Evolutionary conservation across 495 filamentous ascomycete genomes (phyloP).

Genomic region (Tuber brumale): DNA sequence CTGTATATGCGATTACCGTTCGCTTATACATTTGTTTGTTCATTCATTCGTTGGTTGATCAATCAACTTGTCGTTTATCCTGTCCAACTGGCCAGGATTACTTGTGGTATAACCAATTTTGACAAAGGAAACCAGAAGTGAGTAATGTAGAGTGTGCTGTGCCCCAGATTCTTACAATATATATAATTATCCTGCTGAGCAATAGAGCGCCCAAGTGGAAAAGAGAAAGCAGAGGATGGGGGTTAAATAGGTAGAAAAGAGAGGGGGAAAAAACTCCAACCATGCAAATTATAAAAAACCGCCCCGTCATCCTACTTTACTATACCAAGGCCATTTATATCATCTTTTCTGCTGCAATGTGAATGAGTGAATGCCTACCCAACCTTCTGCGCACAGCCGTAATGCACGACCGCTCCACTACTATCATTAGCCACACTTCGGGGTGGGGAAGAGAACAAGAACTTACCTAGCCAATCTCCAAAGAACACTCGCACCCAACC

Average conservation of each 20-base stretch:
- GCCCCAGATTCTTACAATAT: neutral
- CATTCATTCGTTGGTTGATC: neutral
- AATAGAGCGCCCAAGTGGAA: neutral
- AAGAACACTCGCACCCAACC: conserved; percentile 83
- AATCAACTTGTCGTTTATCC: neutral
- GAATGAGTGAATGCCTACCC: neutral
- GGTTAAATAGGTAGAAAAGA: neutral
- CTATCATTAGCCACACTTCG: conserved; percentile 10
- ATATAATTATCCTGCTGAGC: neutral
- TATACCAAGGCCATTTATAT: neutral
- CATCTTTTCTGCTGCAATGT: neutral
- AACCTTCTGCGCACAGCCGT: conserved; percentile 56
- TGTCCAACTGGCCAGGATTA: neutral
- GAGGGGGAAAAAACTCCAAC: neutral
- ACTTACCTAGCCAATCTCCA: conserved; percentile 62
- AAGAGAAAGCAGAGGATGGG: neutral
- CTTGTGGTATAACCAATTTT: neutral
- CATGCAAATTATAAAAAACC: neutral
- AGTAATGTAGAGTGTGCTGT: neutral
- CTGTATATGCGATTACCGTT: neutral
- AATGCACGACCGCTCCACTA: conserved; percentile 60
- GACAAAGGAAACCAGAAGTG: neutral
- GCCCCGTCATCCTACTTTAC: neutral
- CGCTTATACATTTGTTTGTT: neutral
- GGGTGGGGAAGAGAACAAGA: conserved; percentile 37